Conservation (phyloP, 257 asterid genomes). For the Petunia secreta region DNA sequence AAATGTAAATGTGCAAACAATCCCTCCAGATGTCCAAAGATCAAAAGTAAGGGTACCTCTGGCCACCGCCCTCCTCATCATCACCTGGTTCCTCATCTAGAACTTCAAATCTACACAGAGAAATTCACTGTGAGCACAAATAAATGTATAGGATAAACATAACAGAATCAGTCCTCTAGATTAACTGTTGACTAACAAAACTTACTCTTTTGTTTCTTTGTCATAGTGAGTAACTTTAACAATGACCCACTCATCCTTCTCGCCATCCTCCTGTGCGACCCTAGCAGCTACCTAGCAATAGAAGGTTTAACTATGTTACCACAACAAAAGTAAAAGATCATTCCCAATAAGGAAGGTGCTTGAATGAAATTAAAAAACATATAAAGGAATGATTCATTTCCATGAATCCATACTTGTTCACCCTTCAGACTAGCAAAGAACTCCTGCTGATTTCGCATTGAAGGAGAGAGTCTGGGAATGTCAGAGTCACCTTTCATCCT, state of each 20-base stretch:
- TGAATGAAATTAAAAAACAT: not conserved
- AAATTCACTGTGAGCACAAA: not conserved
- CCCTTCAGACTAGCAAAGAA: constrained; percentile 89
- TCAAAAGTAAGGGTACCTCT: constrained; percentile 51
- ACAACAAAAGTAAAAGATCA: not conserved
- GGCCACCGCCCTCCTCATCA: constrained; percentile 93
- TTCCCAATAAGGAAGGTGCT: not conserved
- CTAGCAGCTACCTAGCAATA: constrained; percentile 86
- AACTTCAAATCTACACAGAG: constrained; percentile 74
- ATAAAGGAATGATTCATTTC: not conserved
- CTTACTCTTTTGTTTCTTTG: constrained; percentile 90
- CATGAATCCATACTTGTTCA: constrained; percentile 69
- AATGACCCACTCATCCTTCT: constrained; percentile 95
- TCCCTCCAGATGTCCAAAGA: not conserved
- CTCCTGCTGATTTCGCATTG: constrained; percentile 71
- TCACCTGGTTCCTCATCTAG: constrained; percentile 98
- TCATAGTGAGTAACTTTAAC: constrained; percentile 96
- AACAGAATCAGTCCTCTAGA: not conserved
- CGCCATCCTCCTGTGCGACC: constrained; percentile 83
- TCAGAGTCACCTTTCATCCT: constrained; percentile 84
- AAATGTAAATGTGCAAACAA: not conserved
- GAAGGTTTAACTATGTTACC: not conserved
- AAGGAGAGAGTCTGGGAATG: constrained; percentile 60
- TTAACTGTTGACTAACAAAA: constrained; percentile 11
- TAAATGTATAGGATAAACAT: not conserved